phyloP scores from a whole-genome alignment of 139 green algal species.

The Chlorella sp. region DNA sequence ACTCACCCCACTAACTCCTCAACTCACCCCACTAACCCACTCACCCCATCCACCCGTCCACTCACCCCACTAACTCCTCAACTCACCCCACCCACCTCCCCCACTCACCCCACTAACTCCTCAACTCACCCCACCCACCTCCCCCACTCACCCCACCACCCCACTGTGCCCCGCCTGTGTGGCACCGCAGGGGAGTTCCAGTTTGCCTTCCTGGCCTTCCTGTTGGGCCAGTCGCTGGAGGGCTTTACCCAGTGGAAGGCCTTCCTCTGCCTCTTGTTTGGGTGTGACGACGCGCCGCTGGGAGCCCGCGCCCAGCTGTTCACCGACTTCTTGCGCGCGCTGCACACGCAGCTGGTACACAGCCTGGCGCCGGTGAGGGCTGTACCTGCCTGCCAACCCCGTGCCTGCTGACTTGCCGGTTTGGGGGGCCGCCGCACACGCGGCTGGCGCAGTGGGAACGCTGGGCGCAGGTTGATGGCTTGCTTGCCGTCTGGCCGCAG shows the following conservation, averaged over 20 bases:
- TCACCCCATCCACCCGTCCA: too few relatives aligned
- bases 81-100: neutral
- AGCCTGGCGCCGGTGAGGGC: slow-evolving; percentile 25
- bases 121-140: neutral
- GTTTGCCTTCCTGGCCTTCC: slow-evolving; percentile 86
- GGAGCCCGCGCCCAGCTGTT: slow-evolving; percentile 45
- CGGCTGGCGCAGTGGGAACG: neutral
- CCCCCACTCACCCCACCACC: neutral
- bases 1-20: too few relatives aligned
- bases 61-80: too few relatives aligned
- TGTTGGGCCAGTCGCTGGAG: slow-evolving; percentile 79
- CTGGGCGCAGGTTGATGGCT: neutral
- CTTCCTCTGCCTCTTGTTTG: slow-evolving; percentile 72
- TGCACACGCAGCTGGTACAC: slow-evolving; percentile 60
- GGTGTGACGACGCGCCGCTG: slow-evolving; percentile 60
- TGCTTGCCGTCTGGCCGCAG: too few relatives aligned
- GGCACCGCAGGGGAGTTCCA: slow-evolving; percentile 51
- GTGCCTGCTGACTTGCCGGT: too few relatives aligned
- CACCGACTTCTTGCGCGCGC: slow-evolving; percentile 25
- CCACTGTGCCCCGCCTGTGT: too few relatives aligned
- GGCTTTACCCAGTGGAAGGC: slow-evolving; percentile 81
- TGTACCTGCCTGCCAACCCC: too few relatives aligned
- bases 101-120: neutral
- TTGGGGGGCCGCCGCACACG: neutral
- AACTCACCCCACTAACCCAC: neutral